phyloP scores from a whole-genome alignment of 495 filamentous ascomycete genomes.

The Cryomyces minteri region DNA sequence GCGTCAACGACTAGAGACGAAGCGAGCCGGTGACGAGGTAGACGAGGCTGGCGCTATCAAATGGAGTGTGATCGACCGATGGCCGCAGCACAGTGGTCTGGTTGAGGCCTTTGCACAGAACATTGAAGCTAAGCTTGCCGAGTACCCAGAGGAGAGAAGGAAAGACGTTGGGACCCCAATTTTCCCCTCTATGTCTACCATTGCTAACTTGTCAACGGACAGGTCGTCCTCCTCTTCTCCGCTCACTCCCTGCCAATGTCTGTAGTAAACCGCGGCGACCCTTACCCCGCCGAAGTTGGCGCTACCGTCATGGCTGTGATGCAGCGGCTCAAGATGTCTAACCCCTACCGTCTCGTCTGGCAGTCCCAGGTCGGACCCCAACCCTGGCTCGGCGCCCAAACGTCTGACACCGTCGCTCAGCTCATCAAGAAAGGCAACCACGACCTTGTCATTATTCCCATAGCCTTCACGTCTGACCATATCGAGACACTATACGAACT shows the following conservation, averaged over 20 bases:
- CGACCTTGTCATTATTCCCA: slow-evolving; percentile 81
- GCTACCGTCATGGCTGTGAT: slow-evolving; percentile 97
- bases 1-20: slow-evolving; percentile 73
- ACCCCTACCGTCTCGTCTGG: slow-evolving; percentile 90
- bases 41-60: slow-evolving; percentile 49
- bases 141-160: slow-evolving; percentile 64
- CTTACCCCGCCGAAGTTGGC: slow-evolving; percentile 90
- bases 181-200: too few relatives aligned
- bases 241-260: slow-evolving; percentile 95
- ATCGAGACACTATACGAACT: slow-evolving; percentile 96
- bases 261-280: slow-evolving; percentile 88
- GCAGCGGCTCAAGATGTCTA: slow-evolving; percentile 65
- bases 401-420: slow-evolving; percentile 64
- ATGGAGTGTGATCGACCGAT: slow-evolving; percentile 98
- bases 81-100: slow-evolving; percentile 79
- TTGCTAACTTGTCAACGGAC: slow-evolving; percentile 10
- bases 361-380: slow-evolving; percentile 94
- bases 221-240: slow-evolving; percentile 76
- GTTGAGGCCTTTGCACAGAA: slow-evolving; percentile 85
- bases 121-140: slow-evolving; percentile 62
- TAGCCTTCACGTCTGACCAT: slow-evolving; percentile 96
- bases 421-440: slow-evolving; percentile 84
- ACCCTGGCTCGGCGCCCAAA: slow-evolving; percentile 93
- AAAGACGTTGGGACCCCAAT: slow-evolving; percentile 12
- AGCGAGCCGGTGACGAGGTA: slow-evolving; percentile 28